Base-by-base conservation (phyloP, 2,329 filamentous ascomycete species). In the Paracoccidioides lutzii region DNA sequence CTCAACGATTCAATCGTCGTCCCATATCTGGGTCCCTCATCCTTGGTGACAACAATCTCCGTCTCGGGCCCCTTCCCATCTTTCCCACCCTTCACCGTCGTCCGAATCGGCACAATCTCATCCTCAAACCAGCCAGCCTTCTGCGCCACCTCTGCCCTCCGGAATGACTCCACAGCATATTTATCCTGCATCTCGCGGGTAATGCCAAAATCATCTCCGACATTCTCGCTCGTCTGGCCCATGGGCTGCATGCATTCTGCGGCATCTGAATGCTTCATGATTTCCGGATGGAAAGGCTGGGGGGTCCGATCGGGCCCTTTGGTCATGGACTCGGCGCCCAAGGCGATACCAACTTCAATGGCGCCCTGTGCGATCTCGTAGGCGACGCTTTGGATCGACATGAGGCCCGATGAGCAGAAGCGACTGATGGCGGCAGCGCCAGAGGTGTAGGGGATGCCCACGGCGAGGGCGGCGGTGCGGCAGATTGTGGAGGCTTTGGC, bases 181-280 rank as follows among this genome's bases (percentile, higher is more conserved):
- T 79, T 76, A 72, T 98, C 93, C 75, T 97, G 88, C 69, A 76
- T 74, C 68, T 90, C 83, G 59, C 93, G 82, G 2, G 81, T 75
- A 68, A 98, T 84, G 67, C 85, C 81, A 71, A 97, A 97, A 74
- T 97, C 93, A 51, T 82, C 82, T 64, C 85, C 89, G 33, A 98
- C 90, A 69, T 97, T 97, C 77, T 98, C 93, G 58, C 86, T 91
- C 2, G 93, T 98, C 81, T 95, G 94, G 28, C 93, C 93, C 93
- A 98, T 98, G 62, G 91, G 87, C 78, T 90, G 82, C 82, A 91
- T 82, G 78, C 90, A 93, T 75, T 97, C 91, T 49, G 73, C 73
- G 0, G 89, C 81, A 68, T 96, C 88, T 69, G 89, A 85, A 74
- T 80, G 86, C 66, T 78, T 75, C 63, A 88, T 75, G 58, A 97